Percentiles rank a stretch among this genome's conserved stretches.
Evolutionary conservation across 371 early-diverging fungal species (phyloP).

Genomic region (Rhizopus delemar): DNA sequence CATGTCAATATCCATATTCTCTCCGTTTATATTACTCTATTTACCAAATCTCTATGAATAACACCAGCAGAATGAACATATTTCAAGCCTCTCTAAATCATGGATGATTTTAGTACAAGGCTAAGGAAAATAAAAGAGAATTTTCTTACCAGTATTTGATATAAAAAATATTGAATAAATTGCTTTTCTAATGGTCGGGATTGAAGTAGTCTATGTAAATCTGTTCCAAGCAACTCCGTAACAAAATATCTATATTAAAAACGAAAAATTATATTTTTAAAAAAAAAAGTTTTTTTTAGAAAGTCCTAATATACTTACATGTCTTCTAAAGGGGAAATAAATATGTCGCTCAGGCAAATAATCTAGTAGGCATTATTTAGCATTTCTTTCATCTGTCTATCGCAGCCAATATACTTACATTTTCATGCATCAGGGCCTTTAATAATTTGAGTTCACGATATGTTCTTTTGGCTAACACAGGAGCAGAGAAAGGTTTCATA

Average conservation of each 20-base stretch:
- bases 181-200: slow-evolving; percentile 89
- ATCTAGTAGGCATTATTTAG: slow-evolving; percentile 48
- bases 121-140: neutral
- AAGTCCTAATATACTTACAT: slow-evolving; percentile 59
- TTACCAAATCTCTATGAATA: slow-evolving; percentile 90
- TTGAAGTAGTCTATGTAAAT: slow-evolving; percentile 87
- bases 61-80: slow-evolving; percentile 95
- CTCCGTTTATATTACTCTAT: neutral
- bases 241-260: slow-evolving; percentile 78
- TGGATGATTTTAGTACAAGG: neutral
- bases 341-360: slow-evolving; percentile 84
- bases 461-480: slow-evolving; percentile 91
- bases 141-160: slow-evolving; percentile 79
- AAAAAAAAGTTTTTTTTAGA: neutral
- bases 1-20: neutral
- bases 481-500: slow-evolving; percentile 88
- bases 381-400: neutral
- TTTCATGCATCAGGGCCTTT: slow-evolving; percentile 86
- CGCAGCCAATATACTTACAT: slow-evolving; percentile 46
- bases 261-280: neutral
- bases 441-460: slow-evolving; percentile 92
- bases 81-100: slow-evolving; percentile 73
- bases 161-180: slow-evolving; percentile 94
- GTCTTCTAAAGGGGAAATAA: slow-evolving; percentile 89
- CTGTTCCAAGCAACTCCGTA: slow-evolving; percentile 91